A percentile compares a stretch with the other conserved stretches of the same genome.
These are phyloP conservation scores for Trypanosoma cruzi DNA, from an alignment of 208 protist species.

Conservation along the genomic window DNA sequence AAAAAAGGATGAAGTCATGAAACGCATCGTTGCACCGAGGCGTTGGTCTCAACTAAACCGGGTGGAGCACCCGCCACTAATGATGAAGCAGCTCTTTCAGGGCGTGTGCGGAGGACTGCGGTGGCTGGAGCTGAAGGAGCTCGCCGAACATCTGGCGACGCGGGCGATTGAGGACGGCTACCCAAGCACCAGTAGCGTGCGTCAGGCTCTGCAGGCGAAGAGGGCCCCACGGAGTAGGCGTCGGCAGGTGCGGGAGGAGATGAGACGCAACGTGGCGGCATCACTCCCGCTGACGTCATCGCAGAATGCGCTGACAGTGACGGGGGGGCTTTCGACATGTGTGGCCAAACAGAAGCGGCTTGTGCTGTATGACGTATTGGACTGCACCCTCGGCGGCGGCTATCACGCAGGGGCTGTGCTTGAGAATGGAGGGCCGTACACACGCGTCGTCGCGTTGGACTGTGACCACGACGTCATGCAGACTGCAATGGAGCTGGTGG, in stretches of 20 bases:
- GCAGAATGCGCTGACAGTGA: slow-evolving; percentile 23
- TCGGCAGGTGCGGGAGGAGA: slow-evolving; percentile 13
- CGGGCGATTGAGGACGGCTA: slow-evolving; percentile 77
- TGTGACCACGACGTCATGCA: slow-evolving; percentile 59
- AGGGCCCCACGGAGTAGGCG: slow-evolving; percentile 18
- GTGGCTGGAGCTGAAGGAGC: slow-evolving; percentile 68
- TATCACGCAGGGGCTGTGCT: slow-evolving; percentile 83
- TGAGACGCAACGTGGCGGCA: neutral
- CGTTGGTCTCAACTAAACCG: slow-evolving; percentile 66
- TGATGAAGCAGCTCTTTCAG: slow-evolving; percentile 87
- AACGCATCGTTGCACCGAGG: slow-evolving; percentile 61
- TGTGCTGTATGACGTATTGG: slow-evolving; percentile 83
- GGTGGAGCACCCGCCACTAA: slow-evolving; percentile 87
- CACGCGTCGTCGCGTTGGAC: slow-evolving; percentile 86
- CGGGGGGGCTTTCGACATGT: slow-evolving; percentile 17
- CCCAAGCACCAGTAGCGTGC: slow-evolving; percentile 42
- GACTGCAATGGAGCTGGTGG: slow-evolving; percentile 45
- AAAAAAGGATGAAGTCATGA: slow-evolving; percentile 35
- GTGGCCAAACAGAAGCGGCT: slow-evolving; percentile 50
- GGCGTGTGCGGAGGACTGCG: slow-evolving; percentile 75
- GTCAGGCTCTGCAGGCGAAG: slow-evolving; percentile 35
- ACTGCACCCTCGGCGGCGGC: slow-evolving; percentile 86
- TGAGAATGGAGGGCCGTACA: slow-evolving; percentile 82
- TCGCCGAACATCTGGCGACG: slow-evolving; percentile 72
- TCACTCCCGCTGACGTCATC: slow-evolving; percentile 23